Conservation (phyloP, 1,139 yeast genomes). For the Pichia sp. region DNA sequence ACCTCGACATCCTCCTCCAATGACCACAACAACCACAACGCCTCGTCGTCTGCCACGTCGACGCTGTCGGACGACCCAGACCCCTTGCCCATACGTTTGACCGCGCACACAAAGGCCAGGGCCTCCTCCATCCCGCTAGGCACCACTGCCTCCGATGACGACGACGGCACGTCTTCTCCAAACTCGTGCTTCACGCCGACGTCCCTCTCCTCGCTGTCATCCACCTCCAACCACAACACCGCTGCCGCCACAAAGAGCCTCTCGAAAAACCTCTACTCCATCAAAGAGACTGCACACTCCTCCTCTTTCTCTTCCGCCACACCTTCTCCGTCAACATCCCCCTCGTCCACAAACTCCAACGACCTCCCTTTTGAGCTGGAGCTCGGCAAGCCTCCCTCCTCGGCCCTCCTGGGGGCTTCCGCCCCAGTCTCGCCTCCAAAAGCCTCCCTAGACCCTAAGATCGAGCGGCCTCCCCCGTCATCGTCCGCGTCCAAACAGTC, state of each 20-base stretch:
- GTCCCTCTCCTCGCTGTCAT: constrained; percentile 8
- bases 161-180: background rate
- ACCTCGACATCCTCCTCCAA: constrained; percentile 28
- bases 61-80: constrained; percentile 30
- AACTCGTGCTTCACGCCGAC: constrained; percentile 6
- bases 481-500: background rate
- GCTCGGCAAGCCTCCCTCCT: background rate
- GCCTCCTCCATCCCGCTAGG: too few relatives aligned
- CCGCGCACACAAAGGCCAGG: too few relatives aligned
- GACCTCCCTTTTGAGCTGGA: constrained; percentile 19
- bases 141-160: background rate
- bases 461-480: constrained; percentile 14
- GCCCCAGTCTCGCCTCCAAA: constrained; percentile 2
- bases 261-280: constrained; percentile 36
- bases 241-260: background rate
- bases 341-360: constrained; percentile 9
- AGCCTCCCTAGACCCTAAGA: background rate
- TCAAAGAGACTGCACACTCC: constrained; percentile 41
- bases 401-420: background rate
- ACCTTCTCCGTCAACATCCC: constrained; percentile 4
- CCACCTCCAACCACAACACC: constrained; percentile 5
- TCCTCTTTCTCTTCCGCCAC: constrained; percentile 18
- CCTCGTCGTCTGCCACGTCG: constrained; percentile 37
- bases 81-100: constrained; percentile 33
- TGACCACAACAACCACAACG: constrained; percentile 35